Conservation (phyloP, 1,284 basidiomycete species). For the Rhizoctonia solani region DNA sequence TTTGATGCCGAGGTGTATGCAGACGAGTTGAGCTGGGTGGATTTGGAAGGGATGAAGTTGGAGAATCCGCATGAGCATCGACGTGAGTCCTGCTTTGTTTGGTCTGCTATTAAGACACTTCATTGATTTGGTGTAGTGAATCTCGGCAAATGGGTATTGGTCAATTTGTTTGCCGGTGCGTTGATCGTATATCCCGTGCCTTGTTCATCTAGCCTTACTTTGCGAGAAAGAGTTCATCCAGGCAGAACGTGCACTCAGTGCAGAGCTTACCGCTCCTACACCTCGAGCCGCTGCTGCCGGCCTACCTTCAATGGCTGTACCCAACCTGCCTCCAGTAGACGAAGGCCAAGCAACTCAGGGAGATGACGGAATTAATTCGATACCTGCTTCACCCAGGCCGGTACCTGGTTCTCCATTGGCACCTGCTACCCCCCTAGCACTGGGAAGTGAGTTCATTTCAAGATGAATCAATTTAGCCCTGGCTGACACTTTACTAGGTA, state of each 20-base stretch:
- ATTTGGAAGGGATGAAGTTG: slow-evolving; percentile 62
- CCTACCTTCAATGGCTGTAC: slow-evolving; percentile 12
- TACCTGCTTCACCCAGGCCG: slow-evolving; percentile 7
- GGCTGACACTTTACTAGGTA: not conserved
- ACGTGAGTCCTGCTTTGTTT: slow-evolving; percentile 57
- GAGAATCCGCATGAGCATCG: slow-evolving; percentile 60
- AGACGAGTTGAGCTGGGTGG: slow-evolving; percentile 78
- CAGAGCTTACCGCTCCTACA: slow-evolving; percentile 16
- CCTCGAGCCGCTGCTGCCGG: slow-evolving; percentile 5
- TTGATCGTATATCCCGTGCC: not conserved
- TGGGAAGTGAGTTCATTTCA: not conserved
- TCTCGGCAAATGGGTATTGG: slow-evolving; percentile 77
- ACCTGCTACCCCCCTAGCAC: slow-evolving; percentile 4
- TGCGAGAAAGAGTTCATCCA: slow-evolving; percentile 30
- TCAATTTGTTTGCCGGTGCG: slow-evolving; percentile 66
- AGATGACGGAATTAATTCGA: slow-evolving; percentile 20
- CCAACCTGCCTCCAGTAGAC: not conserved
- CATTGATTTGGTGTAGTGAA: slow-evolving; percentile 61
- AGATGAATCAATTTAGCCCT: not conserved
- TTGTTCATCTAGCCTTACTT: not conserved
- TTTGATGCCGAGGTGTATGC: slow-evolving; percentile 96
- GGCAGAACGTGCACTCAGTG: slow-evolving; percentile 29
- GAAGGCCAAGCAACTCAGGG: slow-evolving; percentile 1
- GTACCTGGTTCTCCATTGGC: not conserved
- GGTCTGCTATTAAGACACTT: slow-evolving; percentile 26